Percentiles rank a stretch among this genome's conserved stretches.
Evolutionary conservation across 306 rosid species (phyloP).

Genomic region (Prunus padus): DNA sequence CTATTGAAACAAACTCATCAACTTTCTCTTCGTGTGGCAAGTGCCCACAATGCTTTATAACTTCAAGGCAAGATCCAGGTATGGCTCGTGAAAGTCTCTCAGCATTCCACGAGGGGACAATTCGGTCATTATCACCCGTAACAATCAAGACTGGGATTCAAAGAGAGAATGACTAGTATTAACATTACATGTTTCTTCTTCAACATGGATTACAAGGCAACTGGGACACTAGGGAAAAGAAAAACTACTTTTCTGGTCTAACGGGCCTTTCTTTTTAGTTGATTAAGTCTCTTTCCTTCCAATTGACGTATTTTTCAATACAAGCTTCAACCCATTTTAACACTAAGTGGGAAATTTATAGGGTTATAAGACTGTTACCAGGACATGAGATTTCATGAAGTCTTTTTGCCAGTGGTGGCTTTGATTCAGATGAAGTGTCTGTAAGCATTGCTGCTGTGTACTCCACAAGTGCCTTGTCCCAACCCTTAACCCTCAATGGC

Average conservation of each 20-base stretch:
- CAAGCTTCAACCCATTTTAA: constrained; percentile 4
- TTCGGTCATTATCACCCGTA: constrained; percentile 78
- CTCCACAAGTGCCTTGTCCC: constrained; percentile 92
- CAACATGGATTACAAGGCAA: neutral
- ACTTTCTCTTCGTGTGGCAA: constrained; percentile 90
- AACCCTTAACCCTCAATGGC: constrained; percentile 85
- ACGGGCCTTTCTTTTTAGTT: no score
- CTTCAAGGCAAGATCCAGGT: constrained; percentile 68
- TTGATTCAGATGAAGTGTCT: constrained; percentile 57
- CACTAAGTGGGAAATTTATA: constrained; percentile 9
- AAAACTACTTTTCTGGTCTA: no score
- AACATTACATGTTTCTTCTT: neutral
- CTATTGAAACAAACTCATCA: constrained; percentile 66
- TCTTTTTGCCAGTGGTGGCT: constrained; percentile 59
- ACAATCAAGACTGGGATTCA: constrained; percentile 65
- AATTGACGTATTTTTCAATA: neutral
- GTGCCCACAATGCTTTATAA: constrained; percentile 85
- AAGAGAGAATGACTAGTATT: constrained; percentile 18
- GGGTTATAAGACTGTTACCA: constrained; percentile 48
- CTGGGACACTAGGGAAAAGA: no score
- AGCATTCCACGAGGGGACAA: constrained; percentile 88
- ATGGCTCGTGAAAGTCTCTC: constrained; percentile 76
- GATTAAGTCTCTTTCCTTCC: no score
- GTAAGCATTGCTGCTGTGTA: constrained; percentile 79
- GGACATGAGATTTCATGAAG: constrained; percentile 85